Evolutionary conservation across 495 filamentous ascomycete genomes (phyloP).

Genomic region (Aspergillus ostianus): DNA sequence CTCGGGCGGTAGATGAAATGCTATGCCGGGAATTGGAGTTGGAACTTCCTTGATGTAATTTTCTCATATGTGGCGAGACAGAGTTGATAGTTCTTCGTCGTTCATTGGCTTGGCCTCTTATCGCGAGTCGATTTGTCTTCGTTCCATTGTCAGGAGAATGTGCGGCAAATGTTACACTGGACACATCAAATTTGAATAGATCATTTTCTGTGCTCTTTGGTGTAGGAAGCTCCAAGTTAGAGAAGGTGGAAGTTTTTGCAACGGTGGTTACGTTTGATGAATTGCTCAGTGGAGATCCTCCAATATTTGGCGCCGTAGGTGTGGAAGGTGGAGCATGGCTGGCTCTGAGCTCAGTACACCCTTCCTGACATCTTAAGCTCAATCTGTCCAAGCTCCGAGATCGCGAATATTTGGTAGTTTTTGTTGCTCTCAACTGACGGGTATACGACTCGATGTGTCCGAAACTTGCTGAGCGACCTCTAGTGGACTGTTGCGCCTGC

Average conservation of each 20-base stretch:
- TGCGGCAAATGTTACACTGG: background rate
- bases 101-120: too few species aligned
- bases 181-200: slow-evolving; percentile 1
- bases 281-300: background rate
- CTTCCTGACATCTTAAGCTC: slow-evolving; percentile 3
- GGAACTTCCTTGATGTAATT: too few species aligned
- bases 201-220: background rate
- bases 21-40: too few species aligned
- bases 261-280: background rate
- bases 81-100: too few species aligned
- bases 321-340: background rate
- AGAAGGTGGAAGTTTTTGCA: background rate
- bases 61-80: too few species aligned
- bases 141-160: too few species aligned
- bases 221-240: background rate
- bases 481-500: background rate
- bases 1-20: too few species aligned
- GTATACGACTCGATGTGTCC: slow-evolving; percentile 1
- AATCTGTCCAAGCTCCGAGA: background rate
- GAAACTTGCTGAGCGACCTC: slow-evolving; percentile 1
- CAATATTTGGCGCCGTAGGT: background rate
- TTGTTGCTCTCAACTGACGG: background rate
- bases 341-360: background rate
- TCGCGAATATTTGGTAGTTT: background rate
- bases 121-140: too few species aligned